A percentile compares a stretch with the other conserved stretches of the same genome.
Conservation (phyloP, 176 grass and related monocot genomes). For the Phoenix dactylifera region DNA sequence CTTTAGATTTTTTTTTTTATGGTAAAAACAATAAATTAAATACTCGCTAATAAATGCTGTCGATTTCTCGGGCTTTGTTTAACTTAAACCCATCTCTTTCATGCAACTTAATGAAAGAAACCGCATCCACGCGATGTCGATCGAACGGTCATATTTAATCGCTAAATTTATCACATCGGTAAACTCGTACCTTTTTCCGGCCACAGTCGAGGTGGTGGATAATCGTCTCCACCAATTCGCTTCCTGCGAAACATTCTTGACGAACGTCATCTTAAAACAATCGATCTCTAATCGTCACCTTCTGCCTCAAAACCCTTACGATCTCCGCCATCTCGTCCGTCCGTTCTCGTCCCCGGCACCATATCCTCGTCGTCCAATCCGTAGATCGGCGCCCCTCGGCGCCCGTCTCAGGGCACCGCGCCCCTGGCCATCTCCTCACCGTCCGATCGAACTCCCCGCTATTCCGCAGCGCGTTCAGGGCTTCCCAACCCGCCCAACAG, state of each 20-base stretch:
- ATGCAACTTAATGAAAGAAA: too few relatives aligned
- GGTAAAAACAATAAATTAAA: too few relatives aligned
- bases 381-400: constrained; percentile 48
- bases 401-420: constrained; percentile 58
- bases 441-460: constrained; percentile 74
- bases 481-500: constrained; percentile 71
- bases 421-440: constrained; percentile 46
- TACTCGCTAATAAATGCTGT: too few relatives aligned
- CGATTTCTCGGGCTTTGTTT: too few relatives aligned
- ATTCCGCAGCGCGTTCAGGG: constrained; percentile 87
- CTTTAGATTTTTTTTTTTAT: too few relatives aligned
- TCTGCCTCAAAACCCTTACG: constrained; percentile 45
- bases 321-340: constrained; percentile 46
- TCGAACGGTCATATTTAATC: too few relatives aligned
- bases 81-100: too few relatives aligned
- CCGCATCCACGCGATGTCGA: too few relatives aligned
- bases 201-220: constrained; percentile 66
- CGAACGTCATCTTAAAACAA: constrained; percentile 76
- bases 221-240: constrained; percentile 77
- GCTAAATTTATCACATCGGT: neutral
- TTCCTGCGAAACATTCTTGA: constrained; percentile 82
- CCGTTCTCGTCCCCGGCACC: constrained; percentile 9
- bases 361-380: constrained; percentile 56
- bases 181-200: constrained; percentile 50
- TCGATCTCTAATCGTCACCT: constrained; percentile 72